Conservation (phyloP, 768 basidiomycete species). For the Tubosaeta brunneosetosa region DNA sequence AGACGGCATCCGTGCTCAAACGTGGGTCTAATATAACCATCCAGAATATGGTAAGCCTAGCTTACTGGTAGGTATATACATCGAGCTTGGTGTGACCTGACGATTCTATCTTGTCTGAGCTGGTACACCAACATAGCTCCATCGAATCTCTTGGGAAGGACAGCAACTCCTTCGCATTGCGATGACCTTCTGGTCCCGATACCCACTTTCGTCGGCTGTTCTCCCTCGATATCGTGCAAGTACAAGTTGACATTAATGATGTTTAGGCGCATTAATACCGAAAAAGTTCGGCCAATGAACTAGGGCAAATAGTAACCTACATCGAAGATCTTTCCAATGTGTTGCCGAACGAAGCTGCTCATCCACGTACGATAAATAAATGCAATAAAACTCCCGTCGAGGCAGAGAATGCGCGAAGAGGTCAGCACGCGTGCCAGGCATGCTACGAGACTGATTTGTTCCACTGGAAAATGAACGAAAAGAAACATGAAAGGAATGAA, state of each 20-base stretch:
- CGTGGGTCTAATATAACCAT: too few relatives aligned
- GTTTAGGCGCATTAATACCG: slow-evolving; percentile 32
- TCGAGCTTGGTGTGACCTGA: too few relatives aligned
- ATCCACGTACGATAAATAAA: slow-evolving; percentile 19
- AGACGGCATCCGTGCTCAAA: too few relatives aligned
- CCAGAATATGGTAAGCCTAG: too few relatives aligned
- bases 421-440: slow-evolving; percentile 1
- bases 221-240: not conserved
- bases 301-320: slow-evolving; percentile 25
- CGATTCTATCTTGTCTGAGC: too few relatives aligned
- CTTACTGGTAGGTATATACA: too few relatives aligned
- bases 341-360: slow-evolving; percentile 12
- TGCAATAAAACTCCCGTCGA: slow-evolving; percentile 8
- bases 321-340: slow-evolving; percentile 27
- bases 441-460: slow-evolving; percentile 8
- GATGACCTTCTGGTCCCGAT: too few relatives aligned
- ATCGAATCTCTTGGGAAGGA: too few relatives aligned
- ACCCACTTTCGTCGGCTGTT: not conserved
- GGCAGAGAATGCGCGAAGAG: slow-evolving; percentile 3
- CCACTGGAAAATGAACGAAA: slow-evolving; percentile 13
- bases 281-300: slow-evolving; percentile 17
- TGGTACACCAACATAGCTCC: too few relatives aligned
- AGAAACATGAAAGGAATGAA: slow-evolving; percentile 15
- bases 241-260: slow-evolving; percentile 29
- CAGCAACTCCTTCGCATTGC: too few relatives aligned